Conservation (phyloP, 352 stramenopile genomes). For the Peronospora belbahrii region DNA sequence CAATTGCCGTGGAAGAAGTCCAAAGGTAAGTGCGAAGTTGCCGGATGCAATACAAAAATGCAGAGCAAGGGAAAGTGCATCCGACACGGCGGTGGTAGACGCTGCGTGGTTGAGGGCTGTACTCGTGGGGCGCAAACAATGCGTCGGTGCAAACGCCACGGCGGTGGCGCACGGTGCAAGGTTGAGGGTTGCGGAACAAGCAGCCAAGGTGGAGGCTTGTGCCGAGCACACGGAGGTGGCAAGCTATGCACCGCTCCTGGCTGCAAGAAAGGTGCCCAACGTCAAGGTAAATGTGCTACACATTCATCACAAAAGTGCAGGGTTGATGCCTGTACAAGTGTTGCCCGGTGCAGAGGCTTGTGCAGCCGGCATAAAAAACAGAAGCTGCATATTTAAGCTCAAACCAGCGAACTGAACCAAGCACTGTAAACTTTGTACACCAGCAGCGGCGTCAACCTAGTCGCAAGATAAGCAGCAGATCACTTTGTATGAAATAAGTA, state of each 20-base stretch:
- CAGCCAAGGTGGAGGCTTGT: slow-evolving; percentile 69
- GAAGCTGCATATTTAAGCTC: slow-evolving; percentile 1
- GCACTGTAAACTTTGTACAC: not conserved
- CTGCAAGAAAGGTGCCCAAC: slow-evolving; percentile 83
- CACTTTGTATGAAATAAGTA: not conserved
- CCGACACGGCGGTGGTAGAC: slow-evolving; percentile 72
- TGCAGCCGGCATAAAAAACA: slow-evolving; percentile 17
- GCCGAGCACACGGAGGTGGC: slow-evolving; percentile 73
- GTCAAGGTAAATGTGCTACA: slow-evolving; percentile 70
- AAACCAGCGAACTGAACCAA: not conserved
- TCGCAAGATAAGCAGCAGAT: not conserved
- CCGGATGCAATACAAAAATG: slow-evolving; percentile 59
- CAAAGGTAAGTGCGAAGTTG: slow-evolving; percentile 32
- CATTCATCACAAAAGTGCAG: slow-evolving; percentile 68
- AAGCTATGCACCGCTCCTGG: slow-evolving; percentile 74
- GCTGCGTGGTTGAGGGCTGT: slow-evolving; percentile 54
- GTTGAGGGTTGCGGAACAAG: slow-evolving; percentile 47
- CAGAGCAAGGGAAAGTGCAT: slow-evolving; percentile 74
- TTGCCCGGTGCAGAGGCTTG: slow-evolving; percentile 51
- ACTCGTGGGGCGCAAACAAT: slow-evolving; percentile 60
- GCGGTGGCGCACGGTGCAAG: slow-evolving; percentile 61
- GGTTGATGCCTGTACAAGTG: slow-evolving; percentile 48
- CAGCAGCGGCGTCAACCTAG: not conserved
- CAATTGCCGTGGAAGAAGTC: not conserved
- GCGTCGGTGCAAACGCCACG: slow-evolving; percentile 74